Percentiles rank a stretch among this genome's conserved stretches.
phyloP scores from a whole-genome alignment of 257 asterid species.

The Handroanthus guayacan region DNA sequence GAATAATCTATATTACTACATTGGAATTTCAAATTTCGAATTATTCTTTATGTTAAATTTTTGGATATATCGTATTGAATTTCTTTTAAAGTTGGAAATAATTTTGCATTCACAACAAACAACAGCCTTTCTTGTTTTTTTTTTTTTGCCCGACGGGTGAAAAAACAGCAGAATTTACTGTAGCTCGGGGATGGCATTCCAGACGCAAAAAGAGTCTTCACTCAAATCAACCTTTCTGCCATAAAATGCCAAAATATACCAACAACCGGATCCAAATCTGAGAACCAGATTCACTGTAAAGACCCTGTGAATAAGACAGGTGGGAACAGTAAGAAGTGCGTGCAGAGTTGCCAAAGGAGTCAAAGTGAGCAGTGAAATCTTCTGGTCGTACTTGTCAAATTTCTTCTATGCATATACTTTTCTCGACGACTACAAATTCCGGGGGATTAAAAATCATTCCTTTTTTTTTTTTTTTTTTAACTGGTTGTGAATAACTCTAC shows the following conservation, averaged over 20 bases:
- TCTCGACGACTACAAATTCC: slow-evolving; percentile 6
- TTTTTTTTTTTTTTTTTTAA: background rate
- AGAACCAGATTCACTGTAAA: slow-evolving; percentile 35
- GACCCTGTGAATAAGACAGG: slow-evolving; percentile 22
- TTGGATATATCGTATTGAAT: no score
- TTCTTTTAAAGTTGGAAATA: no score
- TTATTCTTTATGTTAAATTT: background rate
- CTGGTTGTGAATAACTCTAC: background rate
- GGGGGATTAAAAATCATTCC: background rate
- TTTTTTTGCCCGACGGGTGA: background rate
- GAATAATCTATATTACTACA: no score
- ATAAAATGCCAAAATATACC: slow-evolving; percentile 30
- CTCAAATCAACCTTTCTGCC: background rate
- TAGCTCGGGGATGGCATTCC: background rate
- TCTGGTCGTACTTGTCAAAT: slow-evolving; percentile 21
- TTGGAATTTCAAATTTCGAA: background rate
- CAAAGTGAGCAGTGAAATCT: slow-evolving; percentile 48
- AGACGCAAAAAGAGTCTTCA: background rate
- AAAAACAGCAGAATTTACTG: no score
- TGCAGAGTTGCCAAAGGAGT: slow-evolving; percentile 44
- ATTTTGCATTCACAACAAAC: background rate
- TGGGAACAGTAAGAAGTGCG: slow-evolving; percentile 37
- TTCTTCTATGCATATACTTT: slow-evolving; percentile 9
- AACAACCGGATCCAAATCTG: slow-evolving; percentile 13
- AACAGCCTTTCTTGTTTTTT: background rate